Evolutionary conservation across 2,329 filamentous ascomycete genomes (phyloP).

Genomic region (Penicillium sp.): DNA sequence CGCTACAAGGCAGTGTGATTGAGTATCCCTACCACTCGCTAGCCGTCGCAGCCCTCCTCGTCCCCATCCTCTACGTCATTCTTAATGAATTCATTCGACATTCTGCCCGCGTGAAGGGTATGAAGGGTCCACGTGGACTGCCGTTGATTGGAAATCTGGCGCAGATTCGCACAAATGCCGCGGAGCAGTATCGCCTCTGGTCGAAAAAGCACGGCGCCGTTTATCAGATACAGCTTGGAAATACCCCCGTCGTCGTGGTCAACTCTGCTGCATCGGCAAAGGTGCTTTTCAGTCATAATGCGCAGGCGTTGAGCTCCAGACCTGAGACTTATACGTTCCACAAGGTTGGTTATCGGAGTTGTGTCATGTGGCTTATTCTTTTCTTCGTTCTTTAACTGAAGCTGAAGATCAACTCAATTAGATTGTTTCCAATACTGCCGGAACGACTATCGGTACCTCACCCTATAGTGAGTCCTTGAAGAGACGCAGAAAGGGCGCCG

Average conservation of each 20-base stretch:
- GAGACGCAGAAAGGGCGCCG: slow-evolving; percentile 62
- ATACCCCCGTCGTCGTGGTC: slow-evolving; percentile 56
- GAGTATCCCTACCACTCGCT: slow-evolving; percentile 24
- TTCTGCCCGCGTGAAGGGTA: slow-evolving; percentile 45
- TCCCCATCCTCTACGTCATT: slow-evolving; percentile 48
- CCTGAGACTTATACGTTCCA: slow-evolving; percentile 61
- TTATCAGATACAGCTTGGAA: slow-evolving; percentile 59
- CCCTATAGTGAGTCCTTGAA: slow-evolving; percentile 66
- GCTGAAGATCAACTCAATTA: slow-evolving; percentile 21
- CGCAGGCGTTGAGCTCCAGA: slow-evolving; percentile 54
- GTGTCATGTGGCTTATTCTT: background rate
- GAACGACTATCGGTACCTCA: slow-evolving; percentile 66
- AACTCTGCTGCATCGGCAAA: slow-evolving; percentile 55
- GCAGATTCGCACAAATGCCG: slow-evolving; percentile 55
- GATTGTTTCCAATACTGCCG: slow-evolving; percentile 63
- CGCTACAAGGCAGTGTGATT: slow-evolving; percentile 20
- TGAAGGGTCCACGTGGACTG: slow-evolving; percentile 51
- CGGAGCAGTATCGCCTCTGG: slow-evolving; percentile 58
- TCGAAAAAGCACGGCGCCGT: slow-evolving; percentile 51
- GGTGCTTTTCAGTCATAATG: slow-evolving; percentile 52
- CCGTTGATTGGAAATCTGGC: slow-evolving; percentile 57
- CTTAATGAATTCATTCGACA: slow-evolving; percentile 51
- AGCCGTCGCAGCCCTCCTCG: slow-evolving; percentile 18
- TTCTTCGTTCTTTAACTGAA: background rate
- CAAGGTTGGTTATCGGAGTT: slow-evolving; percentile 42